Base-by-base conservation (phyloP, 441 rosid species). In the Euphorbia schlechtendalii region DNA sequence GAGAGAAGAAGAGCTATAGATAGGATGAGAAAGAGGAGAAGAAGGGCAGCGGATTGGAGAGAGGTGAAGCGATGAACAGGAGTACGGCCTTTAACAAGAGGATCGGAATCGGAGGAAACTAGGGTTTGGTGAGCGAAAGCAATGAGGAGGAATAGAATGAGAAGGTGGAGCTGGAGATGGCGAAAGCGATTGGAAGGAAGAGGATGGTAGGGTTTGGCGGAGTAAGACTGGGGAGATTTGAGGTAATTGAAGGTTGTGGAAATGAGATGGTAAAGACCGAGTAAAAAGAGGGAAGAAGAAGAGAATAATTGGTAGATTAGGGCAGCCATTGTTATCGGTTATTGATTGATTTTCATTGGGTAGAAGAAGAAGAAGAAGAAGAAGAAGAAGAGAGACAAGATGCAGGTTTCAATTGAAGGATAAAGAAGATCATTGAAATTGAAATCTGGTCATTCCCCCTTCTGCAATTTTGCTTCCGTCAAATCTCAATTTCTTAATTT, bases 1-100 rank as follows among this genome's bases (percentile, higher is more conserved):
- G 90, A 83, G 69, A 87, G 69, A 53, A 91, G 85, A 53, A 83
- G 79, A 67, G 82, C 57, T 45, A 81, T 41, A 56, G 91, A 65
- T 71, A 94, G 80, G 64, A 91, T 21, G 69, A 91, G 68, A 78
- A 89, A 86, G 79, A 94, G 98, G 81, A 94, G 75, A 73, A 81
- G 71, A 8, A 95, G 81, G 51, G 91, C 86, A 61, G 95, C 88
- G 66, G 89, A 83, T 24, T 85, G 87, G 70, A 92, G 97, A 61
- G 97, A 78, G 64, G 84, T 70, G 81, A 91, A 88, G 74, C 73
- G 83, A 76, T 89, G 96, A 68, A 95, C 96, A n/a, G 98, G 90
- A 24, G 95, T 81, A 59, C 82, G 76, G 53, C 98, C 98, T 70
- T 83, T 85, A 65, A 88, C 73, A 67, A 92, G 95, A 11, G 96